Evolutionary conservation across 2,329 filamentous ascomycete species (phyloP), one percentile per base, ranked within the genome.

Genomic region (Samsoniella hepiali): DNA sequence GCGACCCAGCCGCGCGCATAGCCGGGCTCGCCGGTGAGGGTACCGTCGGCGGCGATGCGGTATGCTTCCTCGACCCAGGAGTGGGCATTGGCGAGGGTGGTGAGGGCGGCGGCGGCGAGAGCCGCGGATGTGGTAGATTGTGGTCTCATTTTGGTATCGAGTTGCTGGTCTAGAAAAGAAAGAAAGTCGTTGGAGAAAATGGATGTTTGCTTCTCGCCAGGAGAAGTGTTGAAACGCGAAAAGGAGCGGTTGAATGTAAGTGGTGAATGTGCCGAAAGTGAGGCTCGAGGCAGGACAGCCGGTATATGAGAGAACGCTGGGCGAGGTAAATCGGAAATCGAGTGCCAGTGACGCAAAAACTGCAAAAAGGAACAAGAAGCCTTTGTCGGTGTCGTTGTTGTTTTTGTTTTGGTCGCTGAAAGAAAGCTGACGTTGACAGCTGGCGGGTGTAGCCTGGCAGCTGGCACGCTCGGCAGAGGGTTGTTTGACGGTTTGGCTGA

Each of bases 11-110:
- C 88, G 67, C 93, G 88, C n/a, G 89, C 79, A 72, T 88, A 97
- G 38, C 94, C 94, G 31, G 84, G 79, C 8, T 82, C 74, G 34
- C 90, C 90, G 27, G 88, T 79, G 72, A 93, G 91, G 40, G 86
- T 86, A 62, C 93, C 93, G 69, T 92, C 90, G 34, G 84, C 74
- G 60, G 87, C 85, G 73, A 97, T 87, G 63, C 87, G 85, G 66
- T 81, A 84, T 57, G 94, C 80, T 70, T 88, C 81, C 76, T 97
- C 93, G 55, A 94, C 83, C 93, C 93, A 97, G 22, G 87, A 89
- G 76, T 97, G 94, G 42, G 86, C 88, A 32, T 68, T 68, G 40
- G 71, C 74, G 6, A 69, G 60, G 42, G 64, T 64, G 10, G 66
- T 67, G 55, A 78, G 66, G 45, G 77, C 58, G 9, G 49, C 53